Evolutionary conservation across 2,329 filamentous ascomycete genomes (phyloP).

Genomic region (Verticillium albo-atrum): DNA sequence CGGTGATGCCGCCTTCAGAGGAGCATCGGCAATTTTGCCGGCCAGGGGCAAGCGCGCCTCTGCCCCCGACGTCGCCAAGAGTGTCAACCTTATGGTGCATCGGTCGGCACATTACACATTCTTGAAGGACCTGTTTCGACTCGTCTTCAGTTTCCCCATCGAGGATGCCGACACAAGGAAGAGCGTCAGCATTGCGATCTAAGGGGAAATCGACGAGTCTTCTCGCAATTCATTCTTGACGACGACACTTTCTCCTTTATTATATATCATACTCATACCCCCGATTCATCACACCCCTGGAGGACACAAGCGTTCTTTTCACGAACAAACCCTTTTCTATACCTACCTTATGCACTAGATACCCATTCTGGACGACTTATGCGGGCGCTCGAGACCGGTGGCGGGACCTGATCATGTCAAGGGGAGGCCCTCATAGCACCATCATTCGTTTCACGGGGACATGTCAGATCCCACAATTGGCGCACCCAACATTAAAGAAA

Average conservation of each 20-base stretch:
- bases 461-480: not conserved
- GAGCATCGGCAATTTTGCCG: constrained; percentile 47
- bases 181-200: constrained; percentile 57
- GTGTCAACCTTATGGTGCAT: constrained; percentile 70
- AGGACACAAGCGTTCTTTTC: not conserved
- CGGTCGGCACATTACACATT: constrained; percentile 70
- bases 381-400: constrained; percentile 5
- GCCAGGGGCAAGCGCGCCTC: constrained; percentile 53
- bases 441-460: constrained; percentile 8
- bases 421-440: not conserved
- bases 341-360: constrained; percentile 10
- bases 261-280: not conserved
- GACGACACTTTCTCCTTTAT: not conserved
- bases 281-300: not conserved
- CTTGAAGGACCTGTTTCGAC: constrained; percentile 73
- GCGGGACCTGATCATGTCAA: not conserved
- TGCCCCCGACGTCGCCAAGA: constrained; percentile 74
- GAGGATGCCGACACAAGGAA: constrained; percentile 72
- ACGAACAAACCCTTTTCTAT: not conserved
- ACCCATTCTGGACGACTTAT: constrained; percentile 13
- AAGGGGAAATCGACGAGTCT: constrained; percentile 1
- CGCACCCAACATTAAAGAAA: not conserved
- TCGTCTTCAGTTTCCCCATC: constrained; percentile 79
- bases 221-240: not conserved
- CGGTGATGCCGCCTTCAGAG: constrained; percentile 64